phyloP scores from a whole-genome alignment of 1,284 basidiomycete genomes.

The Puccinia horiana region DNA sequence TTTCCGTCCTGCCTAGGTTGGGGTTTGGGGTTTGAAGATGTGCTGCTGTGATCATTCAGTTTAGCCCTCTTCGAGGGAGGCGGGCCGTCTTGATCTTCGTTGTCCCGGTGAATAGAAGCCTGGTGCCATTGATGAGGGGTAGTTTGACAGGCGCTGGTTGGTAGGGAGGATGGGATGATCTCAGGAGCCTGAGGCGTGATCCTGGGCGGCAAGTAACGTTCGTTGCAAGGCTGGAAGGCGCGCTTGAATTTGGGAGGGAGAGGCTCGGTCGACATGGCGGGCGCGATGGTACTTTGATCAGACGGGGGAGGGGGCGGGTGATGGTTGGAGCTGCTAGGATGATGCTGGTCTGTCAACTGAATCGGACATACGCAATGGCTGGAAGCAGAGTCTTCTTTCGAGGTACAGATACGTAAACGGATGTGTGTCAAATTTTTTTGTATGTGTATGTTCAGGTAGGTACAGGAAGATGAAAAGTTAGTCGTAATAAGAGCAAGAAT shows the following conservation, averaged over 20 bases:
- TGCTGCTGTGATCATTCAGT: background rate
- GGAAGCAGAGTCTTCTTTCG: background rate
- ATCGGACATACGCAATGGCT: background rate
- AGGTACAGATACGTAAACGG: background rate
- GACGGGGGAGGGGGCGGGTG: background rate
- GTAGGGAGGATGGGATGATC: background rate
- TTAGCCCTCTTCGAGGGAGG: background rate
- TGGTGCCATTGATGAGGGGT: background rate
- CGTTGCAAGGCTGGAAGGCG: background rate
- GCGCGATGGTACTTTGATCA: background rate
- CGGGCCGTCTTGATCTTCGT: background rate
- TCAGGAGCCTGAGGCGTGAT: background rate
- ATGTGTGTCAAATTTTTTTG: slow-evolving; percentile 1
- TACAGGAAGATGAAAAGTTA: background rate
- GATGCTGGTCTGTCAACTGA: background rate
- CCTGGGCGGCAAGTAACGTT: background rate
- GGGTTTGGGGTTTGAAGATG: background rate
- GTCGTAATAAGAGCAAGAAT: background rate
- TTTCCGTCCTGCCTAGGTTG: background rate
- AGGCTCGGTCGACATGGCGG: background rate
- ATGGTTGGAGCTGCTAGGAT: background rate
- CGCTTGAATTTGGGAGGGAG: background rate
- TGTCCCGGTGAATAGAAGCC: background rate
- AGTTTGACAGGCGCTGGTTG: background rate
- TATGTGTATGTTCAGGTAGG: background rate